Percentiles rank a stretch among this genome's conserved stretches.
Evolutionary conservation across 2,329 filamentous ascomycete species (phyloP).

Genomic region (Cladophialophora yegresii): DNA sequence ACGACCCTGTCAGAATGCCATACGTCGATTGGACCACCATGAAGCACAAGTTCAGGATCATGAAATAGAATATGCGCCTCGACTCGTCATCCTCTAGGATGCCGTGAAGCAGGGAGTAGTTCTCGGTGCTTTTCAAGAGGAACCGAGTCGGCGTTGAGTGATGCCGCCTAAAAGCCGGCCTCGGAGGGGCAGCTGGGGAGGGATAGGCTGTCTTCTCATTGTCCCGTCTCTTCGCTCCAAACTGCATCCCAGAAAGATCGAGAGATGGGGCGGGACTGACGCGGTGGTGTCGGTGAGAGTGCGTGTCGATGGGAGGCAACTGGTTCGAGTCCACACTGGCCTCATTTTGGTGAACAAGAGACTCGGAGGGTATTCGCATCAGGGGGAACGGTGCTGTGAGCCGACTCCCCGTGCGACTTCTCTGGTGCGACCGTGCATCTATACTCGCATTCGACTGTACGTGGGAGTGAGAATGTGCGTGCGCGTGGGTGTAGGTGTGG

Average conservation of each 20-base stretch:
- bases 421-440: slow-evolving; percentile 38
- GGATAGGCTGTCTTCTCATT: slow-evolving; percentile 24
- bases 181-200: slow-evolving; percentile 10
- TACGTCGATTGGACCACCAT: slow-evolving; percentile 96
- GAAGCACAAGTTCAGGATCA: slow-evolving; percentile 90
- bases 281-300: slow-evolving; percentile 22
- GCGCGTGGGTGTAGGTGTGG: slow-evolving; percentile 42
- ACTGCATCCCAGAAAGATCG: slow-evolving; percentile 19
- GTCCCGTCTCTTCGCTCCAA: slow-evolving; percentile 29
- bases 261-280: slow-evolving; percentile 23
- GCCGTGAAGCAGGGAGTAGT: slow-evolving; percentile 77
- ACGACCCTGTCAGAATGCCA: slow-evolving; percentile 86
- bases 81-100: slow-evolving; percentile 91
- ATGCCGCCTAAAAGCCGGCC: slow-evolving; percentile 37
- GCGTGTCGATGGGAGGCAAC: slow-evolving; percentile 23
- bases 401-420: slow-evolving; percentile 30
- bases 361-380: slow-evolving; percentile 36
- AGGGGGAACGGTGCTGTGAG: slow-evolving; percentile 32
- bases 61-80: slow-evolving; percentile 94
- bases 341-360: slow-evolving; percentile 22
- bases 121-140: slow-evolving; percentile 68
- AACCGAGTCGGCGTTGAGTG: slow-evolving; percentile 63
- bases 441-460: slow-evolving; percentile 42
- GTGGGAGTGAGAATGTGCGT: slow-evolving; percentile 40
- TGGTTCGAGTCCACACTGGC: slow-evolving; percentile 11